phyloP scores from a whole-genome alignment of 176 grass and related monocot species.

The Triticum monococcum region DNA sequence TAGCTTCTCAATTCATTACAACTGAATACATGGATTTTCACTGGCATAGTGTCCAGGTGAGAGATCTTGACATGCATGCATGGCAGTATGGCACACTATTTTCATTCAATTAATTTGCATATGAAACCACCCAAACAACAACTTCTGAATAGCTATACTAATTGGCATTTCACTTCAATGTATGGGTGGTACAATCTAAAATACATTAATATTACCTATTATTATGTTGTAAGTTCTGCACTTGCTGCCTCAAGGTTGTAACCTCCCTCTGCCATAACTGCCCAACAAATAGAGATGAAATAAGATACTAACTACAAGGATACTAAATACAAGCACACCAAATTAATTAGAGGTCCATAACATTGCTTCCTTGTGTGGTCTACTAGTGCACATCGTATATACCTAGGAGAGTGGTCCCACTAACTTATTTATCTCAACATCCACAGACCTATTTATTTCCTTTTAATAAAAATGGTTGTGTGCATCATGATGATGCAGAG shows the following conservation, averaged over 20 bases:
- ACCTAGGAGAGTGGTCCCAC: too few species aligned
- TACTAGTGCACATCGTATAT: too few species aligned
- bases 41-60: too few species aligned
- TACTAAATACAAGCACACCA: background rate
- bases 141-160: background rate
- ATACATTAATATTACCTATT: constrained; percentile 26
- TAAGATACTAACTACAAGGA: too few species aligned
- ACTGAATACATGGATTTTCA: too few species aligned
- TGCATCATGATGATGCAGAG: too few species aligned
- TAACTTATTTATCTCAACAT: too few species aligned
- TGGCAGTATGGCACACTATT: background rate
- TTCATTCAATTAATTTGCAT: background rate
- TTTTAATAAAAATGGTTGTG: too few species aligned
- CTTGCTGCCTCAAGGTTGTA: constrained; percentile 36
- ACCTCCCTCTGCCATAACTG: constrained; percentile 46
- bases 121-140: background rate
- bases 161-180: background rate
- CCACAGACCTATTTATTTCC: too few species aligned
- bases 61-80: too few species aligned
- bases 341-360: background rate
- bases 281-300: background rate
- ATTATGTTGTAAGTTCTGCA: constrained; percentile 36
- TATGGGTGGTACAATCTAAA: background rate
- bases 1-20: too few species aligned
- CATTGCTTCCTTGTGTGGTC: too few species aligned